Evolutionary conservation across 2,329 filamentous ascomycete species (phyloP).

Genomic region (Penicillium sp.): DNA sequence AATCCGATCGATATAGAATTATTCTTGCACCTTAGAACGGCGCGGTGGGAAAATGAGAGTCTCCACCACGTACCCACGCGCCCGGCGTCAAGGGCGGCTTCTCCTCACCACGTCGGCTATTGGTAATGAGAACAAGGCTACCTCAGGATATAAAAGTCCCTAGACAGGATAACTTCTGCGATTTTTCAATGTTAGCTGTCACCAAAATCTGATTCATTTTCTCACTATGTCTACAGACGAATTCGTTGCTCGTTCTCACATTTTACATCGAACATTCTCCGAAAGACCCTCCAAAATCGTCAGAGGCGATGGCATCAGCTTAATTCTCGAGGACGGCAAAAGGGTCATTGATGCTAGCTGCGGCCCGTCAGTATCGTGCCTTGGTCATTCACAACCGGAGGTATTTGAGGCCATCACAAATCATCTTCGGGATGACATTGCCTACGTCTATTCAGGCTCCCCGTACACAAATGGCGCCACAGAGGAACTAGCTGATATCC

Average conservation of each 20-base stretch:
- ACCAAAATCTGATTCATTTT: background rate
- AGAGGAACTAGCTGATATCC: conserved; percentile 45
- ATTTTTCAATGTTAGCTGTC: background rate
- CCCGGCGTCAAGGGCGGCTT: conserved; percentile 11
- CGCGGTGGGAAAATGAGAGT: background rate
- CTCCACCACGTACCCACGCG: conserved; percentile 1
- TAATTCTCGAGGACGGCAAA: conserved; percentile 47
- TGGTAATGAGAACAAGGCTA: too few relatives aligned
- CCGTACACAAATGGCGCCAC: conserved; percentile 49
- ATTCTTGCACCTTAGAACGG: background rate
- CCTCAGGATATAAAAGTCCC: background rate
- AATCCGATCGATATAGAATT: background rate
- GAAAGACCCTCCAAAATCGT: conserved; percentile 20
- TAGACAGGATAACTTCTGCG: background rate
- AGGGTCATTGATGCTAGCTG: conserved; percentile 52
- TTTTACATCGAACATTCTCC: conserved; percentile 20
- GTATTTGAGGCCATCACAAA: conserved; percentile 47
- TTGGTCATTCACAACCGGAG: conserved; percentile 50
- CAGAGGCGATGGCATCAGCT: conserved; percentile 43
- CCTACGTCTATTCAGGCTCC: conserved; percentile 48
- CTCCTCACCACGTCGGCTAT: background rate
- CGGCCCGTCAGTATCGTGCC: conserved; percentile 53
- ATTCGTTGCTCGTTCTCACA: conserved; percentile 14
- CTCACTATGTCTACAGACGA: conserved; percentile 11
- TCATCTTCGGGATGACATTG: conserved; percentile 45